Evolutionary conservation across 306 rosid genomes (phyloP).

Genomic region (Inga oerstediana): DNA sequence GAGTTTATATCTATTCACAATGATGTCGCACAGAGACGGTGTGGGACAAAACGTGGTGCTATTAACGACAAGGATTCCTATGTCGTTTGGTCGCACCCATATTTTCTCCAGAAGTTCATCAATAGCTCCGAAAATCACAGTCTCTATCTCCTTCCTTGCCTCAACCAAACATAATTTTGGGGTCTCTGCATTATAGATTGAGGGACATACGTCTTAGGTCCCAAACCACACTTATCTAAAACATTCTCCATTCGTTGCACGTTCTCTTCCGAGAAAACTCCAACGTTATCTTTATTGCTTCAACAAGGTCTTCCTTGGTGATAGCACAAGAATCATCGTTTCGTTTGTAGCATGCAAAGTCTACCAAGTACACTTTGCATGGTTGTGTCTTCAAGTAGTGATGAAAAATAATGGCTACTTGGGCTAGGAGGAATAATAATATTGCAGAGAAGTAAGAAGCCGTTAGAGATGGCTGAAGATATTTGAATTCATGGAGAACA

Average conservation of each 20-base stretch:
- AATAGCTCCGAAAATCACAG: constrained; percentile 19
- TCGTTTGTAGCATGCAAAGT: constrained; percentile 42
- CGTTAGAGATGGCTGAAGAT: background rate
- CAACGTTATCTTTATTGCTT: background rate
- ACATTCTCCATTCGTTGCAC: background rate
- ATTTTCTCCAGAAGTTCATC: constrained; percentile 36
- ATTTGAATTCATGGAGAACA: background rate
- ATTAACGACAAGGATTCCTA: constrained; percentile 29
- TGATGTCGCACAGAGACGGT: constrained; percentile 6
- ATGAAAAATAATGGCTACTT: background rate
- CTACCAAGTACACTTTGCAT: constrained; percentile 31
- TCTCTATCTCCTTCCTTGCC: constrained; percentile 21
- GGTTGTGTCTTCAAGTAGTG: background rate
- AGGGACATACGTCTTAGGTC: constrained; percentile 31
- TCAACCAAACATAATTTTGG: background rate
- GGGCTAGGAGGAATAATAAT: background rate
- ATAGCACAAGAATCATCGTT: background rate
- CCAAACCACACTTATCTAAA: constrained; percentile 24
- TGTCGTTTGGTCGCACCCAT: constrained; percentile 22
- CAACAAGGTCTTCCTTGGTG: constrained; percentile 13
- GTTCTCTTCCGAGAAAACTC: constrained; percentile 20
- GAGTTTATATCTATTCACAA: constrained; percentile 32
- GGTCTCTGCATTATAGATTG: background rate
- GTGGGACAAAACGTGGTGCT: constrained; percentile 5
- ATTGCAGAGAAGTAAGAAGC: background rate